Evolutionary conservation across 208 protist genomes (phyloP).

Genomic region (Leishmania martiniquensis): DNA sequence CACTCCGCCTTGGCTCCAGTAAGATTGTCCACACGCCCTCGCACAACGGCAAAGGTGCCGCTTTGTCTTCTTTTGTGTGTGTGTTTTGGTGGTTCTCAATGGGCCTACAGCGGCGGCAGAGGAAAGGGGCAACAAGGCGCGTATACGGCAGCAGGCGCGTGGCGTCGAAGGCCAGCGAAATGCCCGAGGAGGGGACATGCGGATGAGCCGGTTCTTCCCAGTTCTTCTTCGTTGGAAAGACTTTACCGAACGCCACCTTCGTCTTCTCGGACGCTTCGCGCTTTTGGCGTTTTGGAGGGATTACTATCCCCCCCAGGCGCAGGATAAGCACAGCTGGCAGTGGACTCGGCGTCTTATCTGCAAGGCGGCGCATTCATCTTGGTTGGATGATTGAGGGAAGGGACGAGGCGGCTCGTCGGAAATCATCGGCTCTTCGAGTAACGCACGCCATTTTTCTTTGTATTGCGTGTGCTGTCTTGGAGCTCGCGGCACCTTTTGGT

Average conservation of each 20-base stretch:
- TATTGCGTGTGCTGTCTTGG: background rate
- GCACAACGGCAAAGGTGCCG: background rate
- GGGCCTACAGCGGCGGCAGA: too few relatives aligned
- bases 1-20: conserved; percentile 58
- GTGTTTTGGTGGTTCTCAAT: background rate
- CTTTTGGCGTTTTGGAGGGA: too few relatives aligned
- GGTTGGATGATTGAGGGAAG: too few relatives aligned
- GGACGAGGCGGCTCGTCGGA: too few relatives aligned
- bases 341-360: background rate
- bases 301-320: too few relatives aligned
- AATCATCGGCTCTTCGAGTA: background rate
- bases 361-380: background rate
- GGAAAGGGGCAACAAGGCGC: background rate
- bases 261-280: background rate
- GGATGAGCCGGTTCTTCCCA: background rate
- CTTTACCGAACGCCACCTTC: background rate
- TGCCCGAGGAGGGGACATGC: background rate
- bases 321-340: background rate
- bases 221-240: background rate
- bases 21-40: background rate
- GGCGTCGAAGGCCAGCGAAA: background rate
- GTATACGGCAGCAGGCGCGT: background rate
- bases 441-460: background rate
- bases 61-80: background rate
- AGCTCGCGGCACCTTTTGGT: background rate